A percentile compares a stretch with the other conserved stretches of the same genome.
Conservation (phyloP, 257 asterid species). For the Oldenlandia corymbosa region DNA sequence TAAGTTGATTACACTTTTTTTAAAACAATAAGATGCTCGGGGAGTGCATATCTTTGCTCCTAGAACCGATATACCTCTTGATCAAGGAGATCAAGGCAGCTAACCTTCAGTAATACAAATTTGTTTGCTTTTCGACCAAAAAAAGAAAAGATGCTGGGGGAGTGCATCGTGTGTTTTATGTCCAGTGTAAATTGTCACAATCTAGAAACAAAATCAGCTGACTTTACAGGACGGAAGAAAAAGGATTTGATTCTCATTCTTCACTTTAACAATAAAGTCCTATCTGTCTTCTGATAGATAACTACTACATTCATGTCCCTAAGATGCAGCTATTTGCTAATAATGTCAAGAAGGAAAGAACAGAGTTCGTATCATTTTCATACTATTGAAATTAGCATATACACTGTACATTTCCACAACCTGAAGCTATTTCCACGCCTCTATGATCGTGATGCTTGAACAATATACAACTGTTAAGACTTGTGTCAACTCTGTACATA, state of each 20-base stretch:
- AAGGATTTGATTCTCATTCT: not conserved
- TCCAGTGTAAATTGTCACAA: not conserved
- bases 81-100: no score
- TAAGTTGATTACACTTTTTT: not conserved
- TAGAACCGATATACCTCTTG: no score
- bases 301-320: not conserved
- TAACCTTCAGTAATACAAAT: no score
- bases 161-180: not conserved
- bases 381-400: not conserved
- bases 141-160: no score
- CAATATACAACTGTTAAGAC: not conserved
- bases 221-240: not conserved
- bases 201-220: not conserved
- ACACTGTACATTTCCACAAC: not conserved
- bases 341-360: not conserved
- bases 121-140: no score
- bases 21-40: not conserved
- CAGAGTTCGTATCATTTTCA: not conserved
- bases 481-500: conserved; percentile 6
- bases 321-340: not conserved
- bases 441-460: not conserved
- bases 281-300: not conserved
- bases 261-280: not conserved
- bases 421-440: not conserved
- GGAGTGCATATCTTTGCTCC: no score